Conservation (phyloP, 2,329 filamentous ascomycete genomes). For the Spiromastix sp. region DNA sequence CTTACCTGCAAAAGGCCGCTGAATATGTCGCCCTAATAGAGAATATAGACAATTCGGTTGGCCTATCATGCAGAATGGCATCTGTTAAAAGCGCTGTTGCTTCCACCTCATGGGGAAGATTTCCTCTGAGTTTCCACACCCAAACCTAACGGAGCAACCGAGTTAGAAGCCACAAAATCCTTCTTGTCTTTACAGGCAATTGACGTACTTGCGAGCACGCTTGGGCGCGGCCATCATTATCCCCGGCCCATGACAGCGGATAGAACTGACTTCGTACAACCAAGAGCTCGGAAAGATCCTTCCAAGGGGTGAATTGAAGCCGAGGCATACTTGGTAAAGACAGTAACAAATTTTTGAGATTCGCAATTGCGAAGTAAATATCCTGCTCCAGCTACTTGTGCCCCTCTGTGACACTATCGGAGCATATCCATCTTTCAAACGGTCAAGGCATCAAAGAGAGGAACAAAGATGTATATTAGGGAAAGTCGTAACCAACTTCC, state of each 20-base stretch:
- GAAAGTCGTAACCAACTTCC: too few relatives aligned
- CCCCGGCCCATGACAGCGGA: slow-evolving; percentile 21
- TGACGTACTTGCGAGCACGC: slow-evolving; percentile 31
- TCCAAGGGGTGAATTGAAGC: slow-evolving; percentile 33
- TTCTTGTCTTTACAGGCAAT: background rate
- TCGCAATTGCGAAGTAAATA: too few relatives aligned
- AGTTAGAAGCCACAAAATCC: background rate
- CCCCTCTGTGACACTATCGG: too few relatives aligned
- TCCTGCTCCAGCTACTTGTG: too few relatives aligned
- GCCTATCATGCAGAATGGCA: slow-evolving; percentile 35
- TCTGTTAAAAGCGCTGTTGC: slow-evolving; percentile 36
- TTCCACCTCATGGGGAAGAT: slow-evolving; percentile 36
- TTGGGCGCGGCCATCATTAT: slow-evolving; percentile 27
- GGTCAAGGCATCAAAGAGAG: too few relatives aligned
- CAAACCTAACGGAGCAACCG: slow-evolving; percentile 23
- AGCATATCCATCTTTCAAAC: too few relatives aligned
- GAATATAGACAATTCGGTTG: slow-evolving; percentile 31
- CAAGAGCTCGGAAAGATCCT: slow-evolving; percentile 26
- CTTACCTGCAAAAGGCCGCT: slow-evolving; percentile 36
- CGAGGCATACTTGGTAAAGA: slow-evolving; percentile 30
- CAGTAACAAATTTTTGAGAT: too few relatives aligned
- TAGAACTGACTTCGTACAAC: slow-evolving; percentile 31
- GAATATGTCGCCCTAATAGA: slow-evolving; percentile 36
- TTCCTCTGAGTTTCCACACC: slow-evolving; percentile 35
- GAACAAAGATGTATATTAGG: too few relatives aligned